Percentiles rank a stretch among this genome's conserved stretches.
phyloP scores from a whole-genome alignment of 768 basidiomycete genomes.

The Pholiota molesta region DNA sequence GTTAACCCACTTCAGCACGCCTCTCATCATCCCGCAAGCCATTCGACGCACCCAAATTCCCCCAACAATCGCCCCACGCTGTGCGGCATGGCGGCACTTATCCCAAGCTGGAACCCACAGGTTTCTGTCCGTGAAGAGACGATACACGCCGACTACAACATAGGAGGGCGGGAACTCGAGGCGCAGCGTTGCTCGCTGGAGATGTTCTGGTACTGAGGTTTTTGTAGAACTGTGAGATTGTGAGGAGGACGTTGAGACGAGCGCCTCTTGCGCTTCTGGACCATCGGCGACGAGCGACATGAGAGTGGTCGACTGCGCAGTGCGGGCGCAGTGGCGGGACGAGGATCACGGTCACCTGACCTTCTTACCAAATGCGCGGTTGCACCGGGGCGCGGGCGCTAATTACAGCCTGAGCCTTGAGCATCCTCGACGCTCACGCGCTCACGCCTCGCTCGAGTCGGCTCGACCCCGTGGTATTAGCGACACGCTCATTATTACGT shows the following conservation, averaged over 20 bases:
- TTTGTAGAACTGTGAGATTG: not conserved
- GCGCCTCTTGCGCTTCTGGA: constrained; percentile 27
- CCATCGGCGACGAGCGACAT: constrained; percentile 18
- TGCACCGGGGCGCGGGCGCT: too few relatives aligned
- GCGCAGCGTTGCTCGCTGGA: constrained; percentile 58
- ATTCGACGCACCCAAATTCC: constrained; percentile 60
- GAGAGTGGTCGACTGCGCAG: too few relatives aligned
- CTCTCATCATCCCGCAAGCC: not conserved
- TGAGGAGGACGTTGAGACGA: constrained; percentile 9
- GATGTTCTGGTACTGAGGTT: constrained; percentile 26
- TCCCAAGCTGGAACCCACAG: constrained; percentile 80
- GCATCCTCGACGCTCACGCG: too few relatives aligned
- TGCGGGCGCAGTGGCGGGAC: too few relatives aligned
- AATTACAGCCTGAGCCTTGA: too few relatives aligned
- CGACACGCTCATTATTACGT: too few relatives aligned
- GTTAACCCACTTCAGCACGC: not conserved
- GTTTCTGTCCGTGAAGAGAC: constrained; percentile 72
- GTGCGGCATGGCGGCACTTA: constrained; percentile 79
- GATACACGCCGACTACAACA: constrained; percentile 81
- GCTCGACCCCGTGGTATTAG: too few relatives aligned
- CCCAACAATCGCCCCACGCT: constrained; percentile 71
- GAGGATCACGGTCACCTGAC: too few relatives aligned
- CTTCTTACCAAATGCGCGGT: too few relatives aligned
- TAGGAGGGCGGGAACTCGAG: constrained; percentile 84
- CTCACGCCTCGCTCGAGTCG: too few relatives aligned